A percentile compares a stretch with the other conserved stretches of the same genome.
These are phyloP conservation scores for Pichia cactophila DNA, from an alignment of 1,139 yeast species.

Conservation along the genomic window DNA sequence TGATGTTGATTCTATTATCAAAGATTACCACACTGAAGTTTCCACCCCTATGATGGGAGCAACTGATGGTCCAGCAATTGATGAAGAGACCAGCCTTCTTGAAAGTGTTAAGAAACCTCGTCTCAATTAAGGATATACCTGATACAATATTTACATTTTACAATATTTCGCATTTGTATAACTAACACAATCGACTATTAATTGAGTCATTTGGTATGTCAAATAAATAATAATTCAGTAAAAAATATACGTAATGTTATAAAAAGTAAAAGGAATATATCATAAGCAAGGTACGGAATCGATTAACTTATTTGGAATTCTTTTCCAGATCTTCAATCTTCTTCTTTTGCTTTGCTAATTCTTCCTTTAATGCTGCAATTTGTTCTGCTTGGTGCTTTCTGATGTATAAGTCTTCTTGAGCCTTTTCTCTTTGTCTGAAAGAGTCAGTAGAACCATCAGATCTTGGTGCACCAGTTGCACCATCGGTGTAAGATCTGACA, in stretches of 20 bases:
- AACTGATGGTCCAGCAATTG: constrained; percentile 23
- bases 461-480: constrained; percentile 50
- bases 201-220: background rate
- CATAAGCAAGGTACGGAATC: background rate
- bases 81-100: constrained; percentile 18
- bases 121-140: constrained; percentile 15
- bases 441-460: constrained; percentile 42
- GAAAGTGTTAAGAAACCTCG: constrained; percentile 27
- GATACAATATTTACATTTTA: too few species aligned
- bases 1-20: constrained; percentile 94
- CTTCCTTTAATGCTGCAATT: constrained; percentile 44
- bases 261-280: background rate
- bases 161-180: background rate
- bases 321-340: constrained; percentile 32
- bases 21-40: constrained; percentile 70
- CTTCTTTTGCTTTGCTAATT: constrained; percentile 45
- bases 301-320: background rate
- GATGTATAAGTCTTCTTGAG: constrained; percentile 59
- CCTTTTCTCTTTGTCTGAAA: constrained; percentile 61
- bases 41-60: constrained; percentile 26
- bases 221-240: constrained; percentile 1
- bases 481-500: constrained; percentile 43
- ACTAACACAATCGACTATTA: background rate
- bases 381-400: constrained; percentile 57
- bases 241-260: background rate